Base-by-base conservation (phyloP, 2,329 filamentous ascomycete genomes). In the Leptoxyphium fumago region DNA sequence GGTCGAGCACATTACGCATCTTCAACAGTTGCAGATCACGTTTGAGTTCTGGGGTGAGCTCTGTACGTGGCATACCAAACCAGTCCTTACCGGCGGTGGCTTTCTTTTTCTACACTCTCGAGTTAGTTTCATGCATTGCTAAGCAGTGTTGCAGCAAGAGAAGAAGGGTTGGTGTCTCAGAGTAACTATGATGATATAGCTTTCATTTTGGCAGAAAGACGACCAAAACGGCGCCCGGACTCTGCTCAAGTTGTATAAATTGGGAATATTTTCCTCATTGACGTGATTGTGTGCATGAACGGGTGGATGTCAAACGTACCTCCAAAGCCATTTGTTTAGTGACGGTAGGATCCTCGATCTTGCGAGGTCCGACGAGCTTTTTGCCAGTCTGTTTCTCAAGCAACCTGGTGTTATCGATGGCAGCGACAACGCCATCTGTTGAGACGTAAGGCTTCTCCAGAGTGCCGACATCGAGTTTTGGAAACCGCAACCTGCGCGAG, bases 11-110 rank as follows among this genome's bases (percentile, higher is more conserved):
- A 45, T 80, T 81, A 61, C 91, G 79, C 82, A 95, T 89, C 51
- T 85, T 80, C 46, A 98, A 70, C 10, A 96, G 70, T 63, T 95
- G 87, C 42, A 95, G 71, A 60, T 98, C 89, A 53, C 86, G 76
- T 64, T 88, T 94, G 48, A 95, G 71, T 57, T 93, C 80, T 8
- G 86, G 77, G 0, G 87, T 94, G 42, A 94, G 65, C 42, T 84
- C 72, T 21, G 89, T 95, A 55, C 80, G 80, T 5, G 88, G 88
- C 43, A 98, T 71, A 55, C 93, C 75, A 67, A 82, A 96, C 89
- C 89, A 96, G 46, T 83, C 71, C 13, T 78, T 65, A 39, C 89
- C 91, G 42, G 88, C 83, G 48, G 80, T 83, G 45, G 73, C 69
- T 61, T 74, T 77, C 55, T 75, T 74, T 48, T 69, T 65, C 71